These are phyloP conservation scores for Saprolegnia diclina DNA, from an alignment of 352 stramenopile species.

Conservation along the genomic window DNA sequence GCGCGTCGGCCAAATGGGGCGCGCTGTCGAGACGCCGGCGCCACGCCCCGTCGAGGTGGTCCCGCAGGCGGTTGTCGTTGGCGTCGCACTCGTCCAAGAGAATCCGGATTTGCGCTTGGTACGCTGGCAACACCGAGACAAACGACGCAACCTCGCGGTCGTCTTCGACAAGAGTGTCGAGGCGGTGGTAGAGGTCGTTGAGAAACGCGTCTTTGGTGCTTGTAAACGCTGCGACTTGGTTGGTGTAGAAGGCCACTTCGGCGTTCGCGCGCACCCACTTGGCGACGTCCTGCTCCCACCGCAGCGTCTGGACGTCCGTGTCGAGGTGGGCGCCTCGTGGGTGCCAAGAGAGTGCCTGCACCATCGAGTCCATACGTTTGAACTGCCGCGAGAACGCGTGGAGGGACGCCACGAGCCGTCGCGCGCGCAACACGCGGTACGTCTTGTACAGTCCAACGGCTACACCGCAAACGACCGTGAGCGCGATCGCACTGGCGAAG, in stretches of 20 bases:
- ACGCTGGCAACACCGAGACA: background rate
- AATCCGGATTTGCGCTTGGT: background rate
- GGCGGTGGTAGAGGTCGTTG: background rate
- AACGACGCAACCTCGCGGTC: background rate
- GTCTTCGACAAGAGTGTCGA: background rate
- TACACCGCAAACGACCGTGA: background rate
- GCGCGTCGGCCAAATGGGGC: background rate
- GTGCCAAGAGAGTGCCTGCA: background rate
- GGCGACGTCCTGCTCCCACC: background rate
- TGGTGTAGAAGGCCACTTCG: background rate
- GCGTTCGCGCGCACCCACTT: background rate
- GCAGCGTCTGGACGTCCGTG: background rate
- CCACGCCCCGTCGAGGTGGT: background rate
- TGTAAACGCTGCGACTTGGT: background rate
- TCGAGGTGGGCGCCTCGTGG: background rate
- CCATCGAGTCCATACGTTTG: background rate
- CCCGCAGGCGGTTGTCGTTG: background rate
- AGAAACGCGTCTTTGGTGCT: constrained; percentile 2
- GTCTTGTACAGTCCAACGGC: background rate
- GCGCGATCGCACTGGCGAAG: background rate
- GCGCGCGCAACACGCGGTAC: background rate
- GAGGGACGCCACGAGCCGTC: background rate
- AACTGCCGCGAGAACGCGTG: background rate
- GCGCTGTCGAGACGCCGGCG: background rate
- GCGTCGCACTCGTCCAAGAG: constrained; percentile 3